phyloP scores from a whole-genome alignment of 2,329 filamentous ascomycete species.

The Alternaria rosae region DNA sequence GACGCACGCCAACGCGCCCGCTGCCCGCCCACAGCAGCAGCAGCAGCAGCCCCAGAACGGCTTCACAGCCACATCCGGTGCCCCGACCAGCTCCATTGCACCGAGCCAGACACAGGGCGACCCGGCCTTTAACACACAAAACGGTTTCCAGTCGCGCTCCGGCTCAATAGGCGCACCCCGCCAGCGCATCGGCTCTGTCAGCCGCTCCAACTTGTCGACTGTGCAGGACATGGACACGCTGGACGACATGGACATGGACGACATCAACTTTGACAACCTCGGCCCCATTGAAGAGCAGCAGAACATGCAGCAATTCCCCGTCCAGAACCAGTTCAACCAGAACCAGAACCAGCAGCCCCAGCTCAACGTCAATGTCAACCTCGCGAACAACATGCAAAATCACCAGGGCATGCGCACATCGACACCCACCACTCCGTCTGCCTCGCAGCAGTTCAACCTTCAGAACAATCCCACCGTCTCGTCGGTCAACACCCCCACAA shows the following conservation, averaged over 20 bases:
- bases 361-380: slow-evolving; percentile 83
- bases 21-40: slow-evolving; percentile 58
- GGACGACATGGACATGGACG: slow-evolving; percentile 91
- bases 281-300: slow-evolving; percentile 74
- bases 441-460: slow-evolving; percentile 71
- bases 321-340: slow-evolving; percentile 62
- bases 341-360: slow-evolving; percentile 67
- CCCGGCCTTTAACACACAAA: slow-evolving; percentile 45
- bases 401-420: slow-evolving; percentile 85
- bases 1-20: slow-evolving; percentile 78
- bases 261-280: slow-evolving; percentile 88
- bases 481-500: slow-evolving; percentile 92
- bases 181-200: slow-evolving; percentile 52
- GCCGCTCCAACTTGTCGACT: slow-evolving; percentile 51
- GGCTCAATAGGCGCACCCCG: slow-evolving; percentile 48
- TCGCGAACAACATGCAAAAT: slow-evolving; percentile 70
- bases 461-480: slow-evolving; percentile 96
- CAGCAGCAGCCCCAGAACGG: slow-evolving; percentile 59
- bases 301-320: slow-evolving; percentile 58
- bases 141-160: slow-evolving; percentile 50
- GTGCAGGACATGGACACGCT: slow-evolving; percentile 77
- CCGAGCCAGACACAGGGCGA: slow-evolving; percentile 55
- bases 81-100: slow-evolving; percentile 47
- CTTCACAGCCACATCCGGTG: slow-evolving; percentile 40
- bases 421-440: slow-evolving; percentile 83